Base-by-base conservation (phyloP, 176 grass and related monocot genomes). In the Oryza officinalis region DNA sequence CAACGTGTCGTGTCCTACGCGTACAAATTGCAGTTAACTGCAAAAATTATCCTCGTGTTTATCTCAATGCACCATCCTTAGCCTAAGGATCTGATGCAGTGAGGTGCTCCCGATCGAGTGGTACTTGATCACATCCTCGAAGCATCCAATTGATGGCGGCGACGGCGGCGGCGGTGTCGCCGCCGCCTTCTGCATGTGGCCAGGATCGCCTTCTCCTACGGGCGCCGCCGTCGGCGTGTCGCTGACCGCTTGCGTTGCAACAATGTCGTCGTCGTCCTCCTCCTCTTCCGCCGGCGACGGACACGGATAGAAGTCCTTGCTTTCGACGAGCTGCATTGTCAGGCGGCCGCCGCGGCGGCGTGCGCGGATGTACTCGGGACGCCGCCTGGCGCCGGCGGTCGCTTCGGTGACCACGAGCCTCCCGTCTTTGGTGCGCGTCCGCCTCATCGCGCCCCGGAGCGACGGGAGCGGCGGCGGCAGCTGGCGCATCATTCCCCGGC, bases 391-490 rank as follows among this genome's bases (percentile, higher is more conserved):
- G 18, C 57, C 22, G 57, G 57, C 57, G 57, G 57, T 60, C 43
- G 47, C 79, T 37, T 45, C 67, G 54, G 64, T 71, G 74, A 93
- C 82, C 27, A 91, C 77, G 73, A 91, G 83, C 57, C 91, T 47
- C 7, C 88, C 84, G 81, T 85, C 85, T 12, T 38, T 27, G 50
- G 85, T 81, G 20, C 88, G 67, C 20, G 84, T 69, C 59, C 84
- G 77, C 25, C 69, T 61, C 49, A 97, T 74, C 46, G 80, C 83
- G 79, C 71, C 52, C 8, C 71, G 30, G 15, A 91, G 88, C 72
- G 85, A 81, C 18, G 86, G 90, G 47, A 94, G 80, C n/a, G 89
- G 88, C 15, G 84, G 89, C 4, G 91, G 94, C 20, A 97, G 84
- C 2, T 88, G 78, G 18, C 72, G 79, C 20, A 69, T 18, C 8